Base-by-base conservation (phyloP, 768 basidiomycete species). In the Mycena epipterygia region DNA sequence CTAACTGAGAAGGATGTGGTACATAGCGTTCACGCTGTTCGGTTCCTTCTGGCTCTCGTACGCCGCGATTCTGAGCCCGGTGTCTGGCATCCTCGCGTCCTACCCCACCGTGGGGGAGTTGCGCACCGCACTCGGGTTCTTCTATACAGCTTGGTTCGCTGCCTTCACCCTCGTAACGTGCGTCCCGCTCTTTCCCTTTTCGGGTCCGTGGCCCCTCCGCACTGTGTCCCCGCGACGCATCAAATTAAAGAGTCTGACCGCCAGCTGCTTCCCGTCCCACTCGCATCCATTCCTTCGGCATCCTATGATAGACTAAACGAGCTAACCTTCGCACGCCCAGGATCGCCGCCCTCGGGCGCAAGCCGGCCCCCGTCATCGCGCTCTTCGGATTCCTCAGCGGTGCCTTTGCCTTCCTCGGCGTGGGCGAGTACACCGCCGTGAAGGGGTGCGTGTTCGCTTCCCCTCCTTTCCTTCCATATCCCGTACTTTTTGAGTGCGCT, bases 1-100 rank as follows among this genome's bases (percentile, higher is more conserved):
- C 57, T 62, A 53, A 44, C 52, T 53, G 32, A 37, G 29, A 55
- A 46, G 46, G 53, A 44, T 61, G 42, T 63, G 64, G 23, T 66
- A 14, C 42, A 55, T 74, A 93, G 94, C 93, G 0, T 95, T 95
- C 85, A 85, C 89, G 0, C 91, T 91, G 5, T 96, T 92, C 69
- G 95, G 95, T 23, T 92, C 90, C 6, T 96, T 95, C 85, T 96
- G 95, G 95, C 84, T 95, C 83, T 93, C 94, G 12, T 95, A 89
- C 58, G 93, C 89, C 14, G 84, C 88, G 0, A 90, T 96, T 73
- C 80, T 91, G 76, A 87, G 94, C 53, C 95, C 95, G 3, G 85
- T 86, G 27, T 88, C 86, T 12, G 93, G 93, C 16, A 85, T 95
- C 52, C 21, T 74, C 7, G 78, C 84, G 0, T 88, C 94, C 0